phyloP scores from a whole-genome alignment of 2,329 filamentous ascomycete genomes.

The Emericellopsis atlantica region DNA sequence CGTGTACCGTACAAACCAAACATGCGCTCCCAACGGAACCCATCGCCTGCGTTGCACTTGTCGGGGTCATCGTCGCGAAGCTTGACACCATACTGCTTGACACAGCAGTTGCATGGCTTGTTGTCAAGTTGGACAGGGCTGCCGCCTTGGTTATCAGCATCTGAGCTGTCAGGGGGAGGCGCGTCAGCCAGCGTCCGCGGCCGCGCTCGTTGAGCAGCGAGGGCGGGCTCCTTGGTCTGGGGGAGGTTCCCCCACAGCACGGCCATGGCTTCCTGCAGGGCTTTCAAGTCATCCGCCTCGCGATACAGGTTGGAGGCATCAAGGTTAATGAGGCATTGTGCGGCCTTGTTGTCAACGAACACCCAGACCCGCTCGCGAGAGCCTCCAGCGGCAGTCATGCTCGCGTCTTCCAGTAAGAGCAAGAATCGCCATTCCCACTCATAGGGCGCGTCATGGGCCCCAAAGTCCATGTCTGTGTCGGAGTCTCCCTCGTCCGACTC shows the following conservation, averaged over 20 bases:
- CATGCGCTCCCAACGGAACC: conserved; percentile 44
- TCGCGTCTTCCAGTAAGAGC: conserved; percentile 62
- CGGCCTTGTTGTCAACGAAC: conserved; percentile 48
- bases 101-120: conserved; percentile 55
- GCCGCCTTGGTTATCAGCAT: conserved; percentile 12
- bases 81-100: conserved; percentile 56
- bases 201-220: conserved; percentile 1
- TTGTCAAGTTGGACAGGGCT: conserved; percentile 26
- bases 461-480: conserved; percentile 11
- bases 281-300: conserved; percentile 31
- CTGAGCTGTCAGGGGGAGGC: conserved; percentile 25
- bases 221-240: conserved; percentile 42
- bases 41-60: conserved; percentile 30
- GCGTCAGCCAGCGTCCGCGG: conserved; percentile 13
- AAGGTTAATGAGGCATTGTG: conserved; percentile 32
- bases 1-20: conserved; percentile 55
- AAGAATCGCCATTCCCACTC: conserved; percentile 78
- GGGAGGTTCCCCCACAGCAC: conserved; percentile 78
- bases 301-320: conserved; percentile 42
- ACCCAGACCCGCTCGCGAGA: conserved; percentile 46
- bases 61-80: conserved; percentile 23
- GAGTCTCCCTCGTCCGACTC: conserved; percentile 15
- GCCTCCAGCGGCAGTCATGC: conserved; percentile 12
- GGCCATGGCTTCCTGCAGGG: conserved; percentile 59
- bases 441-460: conserved; percentile 9